Conservation (phyloP, 2,329 filamentous ascomycete genomes). For the Colletotrichum chlorophyti region DNA sequence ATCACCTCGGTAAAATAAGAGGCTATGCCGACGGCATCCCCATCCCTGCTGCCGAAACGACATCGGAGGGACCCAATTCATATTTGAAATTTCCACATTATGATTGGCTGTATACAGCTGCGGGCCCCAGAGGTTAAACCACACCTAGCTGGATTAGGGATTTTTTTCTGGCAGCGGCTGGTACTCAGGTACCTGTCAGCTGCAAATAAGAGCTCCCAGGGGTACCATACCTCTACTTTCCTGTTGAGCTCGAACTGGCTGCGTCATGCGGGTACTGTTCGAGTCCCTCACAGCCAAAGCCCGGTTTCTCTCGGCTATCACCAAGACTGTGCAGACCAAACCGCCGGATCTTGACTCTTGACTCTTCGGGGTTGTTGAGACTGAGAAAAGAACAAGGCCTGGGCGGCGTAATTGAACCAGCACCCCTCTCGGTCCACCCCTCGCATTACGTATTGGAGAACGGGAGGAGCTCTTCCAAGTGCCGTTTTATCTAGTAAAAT, state of each 20-base stretch:
- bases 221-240: conserved; percentile 1
- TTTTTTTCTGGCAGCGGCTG: conserved; percentile 2
- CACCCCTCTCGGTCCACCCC: neutral
- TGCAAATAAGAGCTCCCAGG: conserved; percentile 11
- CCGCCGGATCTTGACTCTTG: too few relatives aligned
- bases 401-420: conserved; percentile 7
- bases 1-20: conserved; percentile 5
- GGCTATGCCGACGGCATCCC: conserved; percentile 6
- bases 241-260: accelerated
- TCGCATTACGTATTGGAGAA: conserved; percentile 24
- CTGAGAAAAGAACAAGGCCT: too few relatives aligned
- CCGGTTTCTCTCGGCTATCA: conserved; percentile 32
- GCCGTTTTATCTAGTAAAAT: conserved; percentile 1
- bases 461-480: neutral
- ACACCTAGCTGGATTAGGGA: neutral
- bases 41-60: conserved; percentile 17
- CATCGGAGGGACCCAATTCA: conserved; percentile 4
- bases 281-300: neutral
- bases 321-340: too few relatives aligned
- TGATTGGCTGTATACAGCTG: conserved; percentile 10
- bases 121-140: neutral
- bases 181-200: conserved; percentile 27
- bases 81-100: conserved; percentile 19
- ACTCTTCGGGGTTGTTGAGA: too few relatives aligned
- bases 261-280: neutral